Percentiles rank a stretch among this genome's conserved stretches.
These are phyloP conservation scores for Paramecium pentaurelia DNA, from an alignment of 73 alveolate species.

Conservation along the genomic window DNA sequence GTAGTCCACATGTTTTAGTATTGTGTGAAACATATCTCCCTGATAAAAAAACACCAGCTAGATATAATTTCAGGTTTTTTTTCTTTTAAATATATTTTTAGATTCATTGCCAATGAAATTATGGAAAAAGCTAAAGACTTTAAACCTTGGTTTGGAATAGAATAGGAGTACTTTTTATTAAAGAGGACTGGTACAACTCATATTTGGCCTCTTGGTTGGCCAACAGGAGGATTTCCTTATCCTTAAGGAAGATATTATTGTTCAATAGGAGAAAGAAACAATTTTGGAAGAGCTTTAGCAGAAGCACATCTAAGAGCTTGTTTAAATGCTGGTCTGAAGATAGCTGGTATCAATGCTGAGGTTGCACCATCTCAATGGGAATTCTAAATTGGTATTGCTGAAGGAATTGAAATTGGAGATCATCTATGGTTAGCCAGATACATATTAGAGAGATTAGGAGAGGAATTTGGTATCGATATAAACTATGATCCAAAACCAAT, in stretches of 20 bases:
- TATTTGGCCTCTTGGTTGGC: conserved; percentile 79
- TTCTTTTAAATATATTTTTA: background rate
- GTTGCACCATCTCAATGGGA: conserved; percentile 97
- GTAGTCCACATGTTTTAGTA: conserved; percentile 72
- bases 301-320: conserved; percentile 87
- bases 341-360: conserved; percentile 90
- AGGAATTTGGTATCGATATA: conserved; percentile 54
- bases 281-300: conserved; percentile 85
- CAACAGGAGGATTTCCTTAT: conserved; percentile 82
- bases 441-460: conserved; percentile 63
- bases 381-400: conserved; percentile 83
- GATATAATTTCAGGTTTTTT: conserved; percentile 72
- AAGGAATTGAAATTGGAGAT: conserved; percentile 88
- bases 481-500: conserved; percentile 69
- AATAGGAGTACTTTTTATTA: conserved; percentile 88
- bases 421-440: conserved; percentile 89
- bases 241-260: conserved; percentile 94
- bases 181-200: conserved; percentile 62
- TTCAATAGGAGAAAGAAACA: conserved; percentile 77
- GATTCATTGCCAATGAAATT: conserved; percentile 50
- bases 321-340: conserved; percentile 81
- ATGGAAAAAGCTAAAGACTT: conserved; percentile 60
- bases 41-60: conserved; percentile 68
- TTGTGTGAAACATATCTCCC: conserved; percentile 63
- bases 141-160: conserved; percentile 94